Conservation (phyloP, 768 basidiomycete species). For the Amanita pseudoporphyria region DNA sequence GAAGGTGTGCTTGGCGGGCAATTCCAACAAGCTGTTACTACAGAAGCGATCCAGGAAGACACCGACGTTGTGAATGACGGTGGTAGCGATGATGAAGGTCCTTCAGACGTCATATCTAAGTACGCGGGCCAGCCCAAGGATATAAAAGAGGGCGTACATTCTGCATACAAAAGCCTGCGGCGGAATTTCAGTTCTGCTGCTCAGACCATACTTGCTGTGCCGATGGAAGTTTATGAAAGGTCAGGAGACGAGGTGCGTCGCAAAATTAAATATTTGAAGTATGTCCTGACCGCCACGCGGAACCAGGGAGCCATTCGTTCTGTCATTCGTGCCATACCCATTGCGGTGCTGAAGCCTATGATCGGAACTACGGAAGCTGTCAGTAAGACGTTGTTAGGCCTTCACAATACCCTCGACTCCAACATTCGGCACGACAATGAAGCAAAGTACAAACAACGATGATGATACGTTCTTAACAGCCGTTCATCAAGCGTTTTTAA, state of each 20-base stretch:
- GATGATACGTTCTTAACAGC: constrained; percentile 6
- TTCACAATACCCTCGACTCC: constrained; percentile 91
- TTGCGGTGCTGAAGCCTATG: constrained; percentile 96
- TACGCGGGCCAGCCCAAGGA: constrained; percentile 89
- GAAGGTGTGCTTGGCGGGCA: too few relatives aligned
- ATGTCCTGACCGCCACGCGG: not conserved
- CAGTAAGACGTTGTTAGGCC: constrained; percentile 87
- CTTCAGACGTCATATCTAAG: constrained; percentile 60
- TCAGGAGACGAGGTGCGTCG: constrained; percentile 77
- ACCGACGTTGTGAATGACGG: constrained; percentile 20
- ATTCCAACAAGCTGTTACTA: constrained; percentile 53
- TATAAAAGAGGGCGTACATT: constrained; percentile 79
- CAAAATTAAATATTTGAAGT: not conserved
- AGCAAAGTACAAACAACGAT: constrained; percentile 89
- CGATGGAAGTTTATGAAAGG: constrained; percentile 97
- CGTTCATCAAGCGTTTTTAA: not conserved
- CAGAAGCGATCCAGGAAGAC: constrained; percentile 54
- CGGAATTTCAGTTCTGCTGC: constrained; percentile 89
- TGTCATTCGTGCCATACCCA: constrained; percentile 94
- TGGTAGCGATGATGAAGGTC: constrained; percentile 26
- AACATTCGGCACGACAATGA: constrained; percentile 72
- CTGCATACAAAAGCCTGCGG: constrained; percentile 83
- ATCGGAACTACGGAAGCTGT: constrained; percentile 97
- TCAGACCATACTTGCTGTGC: constrained; percentile 96
- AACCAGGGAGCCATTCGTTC: constrained; percentile 82